Conservation (phyloP, 2,329 filamentous ascomycete species). For the Didymella arachidicola region DNA sequence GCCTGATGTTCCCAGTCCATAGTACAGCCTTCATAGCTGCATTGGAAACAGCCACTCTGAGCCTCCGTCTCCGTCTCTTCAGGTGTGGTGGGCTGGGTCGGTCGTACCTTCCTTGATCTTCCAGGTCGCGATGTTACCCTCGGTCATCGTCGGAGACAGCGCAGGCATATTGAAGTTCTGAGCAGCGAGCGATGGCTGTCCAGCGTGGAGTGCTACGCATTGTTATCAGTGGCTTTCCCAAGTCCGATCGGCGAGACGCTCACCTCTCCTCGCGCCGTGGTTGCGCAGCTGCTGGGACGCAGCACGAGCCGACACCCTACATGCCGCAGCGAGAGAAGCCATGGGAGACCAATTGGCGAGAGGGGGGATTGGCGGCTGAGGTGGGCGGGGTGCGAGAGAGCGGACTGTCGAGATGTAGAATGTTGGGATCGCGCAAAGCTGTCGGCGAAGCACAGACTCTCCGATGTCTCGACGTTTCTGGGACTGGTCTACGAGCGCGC, state of each 20-base stretch:
- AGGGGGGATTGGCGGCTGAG: slow-evolving; percentile 25
- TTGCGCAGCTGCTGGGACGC: slow-evolving; percentile 61
- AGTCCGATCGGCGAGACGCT: slow-evolving; percentile 39
- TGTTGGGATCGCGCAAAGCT: slow-evolving; percentile 45
- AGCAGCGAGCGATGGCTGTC: slow-evolving; percentile 70
- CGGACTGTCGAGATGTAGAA: slow-evolving; percentile 35
- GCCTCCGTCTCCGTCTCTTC: not conserved
- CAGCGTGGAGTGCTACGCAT: slow-evolving; percentile 68
- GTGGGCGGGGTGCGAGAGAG: slow-evolving; percentile 23
- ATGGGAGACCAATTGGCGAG: slow-evolving; percentile 55
- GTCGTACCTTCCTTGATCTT: slow-evolving; percentile 77
- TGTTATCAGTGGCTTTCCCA: slow-evolving; percentile 30
- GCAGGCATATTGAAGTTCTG: slow-evolving; percentile 93
- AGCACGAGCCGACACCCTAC: slow-evolving; percentile 69
- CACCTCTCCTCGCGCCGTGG: slow-evolving; percentile 67
- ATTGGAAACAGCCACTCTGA: not conserved
- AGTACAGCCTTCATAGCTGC: not conserved
- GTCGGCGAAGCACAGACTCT: slow-evolving; percentile 24
- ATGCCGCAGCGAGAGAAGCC: slow-evolving; percentile 72
- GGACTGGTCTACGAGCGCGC: slow-evolving; percentile 7
- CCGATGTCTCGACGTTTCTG: slow-evolving; percentile 18
- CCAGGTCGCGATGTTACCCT: slow-evolving; percentile 87
- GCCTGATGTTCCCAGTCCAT: not conserved
- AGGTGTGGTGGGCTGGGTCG: slow-evolving; percentile 2
- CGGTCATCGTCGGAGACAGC: slow-evolving; percentile 91